Base-by-base conservation (phyloP, 768 basidiomycete species). In the Lentinus tigrinus region DNA sequence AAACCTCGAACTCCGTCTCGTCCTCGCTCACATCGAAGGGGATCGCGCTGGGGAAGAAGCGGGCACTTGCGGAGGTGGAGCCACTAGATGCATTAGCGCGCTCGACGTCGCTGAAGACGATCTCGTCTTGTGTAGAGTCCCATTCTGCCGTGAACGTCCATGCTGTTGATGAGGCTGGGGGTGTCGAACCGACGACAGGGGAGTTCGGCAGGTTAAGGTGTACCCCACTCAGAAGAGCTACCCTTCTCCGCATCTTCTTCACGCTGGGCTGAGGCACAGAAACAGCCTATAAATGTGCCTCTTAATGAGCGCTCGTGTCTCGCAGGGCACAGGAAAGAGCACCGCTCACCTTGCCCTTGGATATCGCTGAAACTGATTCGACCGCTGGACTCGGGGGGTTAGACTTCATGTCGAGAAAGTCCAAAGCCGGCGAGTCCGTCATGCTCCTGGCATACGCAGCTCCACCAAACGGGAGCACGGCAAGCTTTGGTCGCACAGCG, bases 141-240 rank as follows among this genome's bases (percentile, higher is more conserved):
- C 68, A 69, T 46, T 69, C 68, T 4, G 70, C 70, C 1, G 68
- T 69, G 56, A 71, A 71, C n/a, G 70, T 69, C 36, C 68, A 62
- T 10, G 67, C 66, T 24, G 62, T 66, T 6, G 65, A 57, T 7
- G 43, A 49, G 17, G 54, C 58, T 11, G 63, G 61, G 2, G 60
- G 60, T 11, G 61, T 48, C 11, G 61, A 54, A 6, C 57, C 58
- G 44, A 50, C 37, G 26, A 64, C 48, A 2, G 67, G 69, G 4
- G 69, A 64, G 38, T 51, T 62, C 27, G 69, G 69, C 34, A 70
- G 60, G 40, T 60, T 61, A 14, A 70, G 63, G 51, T 62, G 66
- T 9, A 67, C 56, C 23, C 67, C 63, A 37, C 59, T 68, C n/a
- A 65, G 42, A 21, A 70, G 56, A 26, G 62, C 60, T 16, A 61